Evolutionary conservation across 2,329 filamentous ascomycete species (phyloP).

Genomic region (Cryphonectria radicalis): DNA sequence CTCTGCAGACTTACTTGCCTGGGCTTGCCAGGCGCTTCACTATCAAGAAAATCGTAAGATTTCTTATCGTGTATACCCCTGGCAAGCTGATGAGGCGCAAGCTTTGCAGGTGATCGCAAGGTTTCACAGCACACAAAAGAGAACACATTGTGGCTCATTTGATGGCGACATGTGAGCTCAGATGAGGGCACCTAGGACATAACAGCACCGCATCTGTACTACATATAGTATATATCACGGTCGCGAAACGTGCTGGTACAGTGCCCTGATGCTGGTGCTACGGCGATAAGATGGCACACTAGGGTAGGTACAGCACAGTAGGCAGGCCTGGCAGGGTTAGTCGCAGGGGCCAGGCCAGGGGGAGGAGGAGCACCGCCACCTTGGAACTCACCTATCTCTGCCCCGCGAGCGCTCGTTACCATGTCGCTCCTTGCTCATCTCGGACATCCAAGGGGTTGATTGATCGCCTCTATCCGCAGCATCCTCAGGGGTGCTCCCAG

Average conservation of each 20-base stretch:
- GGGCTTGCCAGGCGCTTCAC: neutral
- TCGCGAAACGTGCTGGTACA: neutral
- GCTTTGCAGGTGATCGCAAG: neutral
- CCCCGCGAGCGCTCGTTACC: neutral
- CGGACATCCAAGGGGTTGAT: constrained; percentile 9
- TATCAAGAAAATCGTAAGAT: neutral
- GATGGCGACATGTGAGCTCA: neutral
- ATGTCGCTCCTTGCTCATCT: constrained; percentile 18
- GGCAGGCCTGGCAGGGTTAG: neutral
- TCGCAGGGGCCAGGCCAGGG: neutral
- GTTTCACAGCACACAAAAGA: neutral
- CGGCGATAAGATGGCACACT: neutral
- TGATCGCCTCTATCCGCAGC: constrained; percentile 8
- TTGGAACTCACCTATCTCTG: neutral
- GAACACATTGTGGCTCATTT: neutral
- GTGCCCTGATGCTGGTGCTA: neutral
- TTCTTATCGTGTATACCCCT: neutral
- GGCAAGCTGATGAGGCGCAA: neutral
- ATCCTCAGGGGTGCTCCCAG: constrained; percentile 11
- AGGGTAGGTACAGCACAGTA: neutral
- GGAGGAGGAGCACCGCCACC: constrained; percentile 8
- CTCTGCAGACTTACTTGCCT: neutral
- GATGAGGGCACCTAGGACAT: neutral
- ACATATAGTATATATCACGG: neutral
- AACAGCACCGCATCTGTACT: neutral